A percentile compares a stretch with the other conserved stretches of the same genome.
phyloP scores from a whole-genome alignment of 305 asterid species.

The Fraxinus latifolia region DNA sequence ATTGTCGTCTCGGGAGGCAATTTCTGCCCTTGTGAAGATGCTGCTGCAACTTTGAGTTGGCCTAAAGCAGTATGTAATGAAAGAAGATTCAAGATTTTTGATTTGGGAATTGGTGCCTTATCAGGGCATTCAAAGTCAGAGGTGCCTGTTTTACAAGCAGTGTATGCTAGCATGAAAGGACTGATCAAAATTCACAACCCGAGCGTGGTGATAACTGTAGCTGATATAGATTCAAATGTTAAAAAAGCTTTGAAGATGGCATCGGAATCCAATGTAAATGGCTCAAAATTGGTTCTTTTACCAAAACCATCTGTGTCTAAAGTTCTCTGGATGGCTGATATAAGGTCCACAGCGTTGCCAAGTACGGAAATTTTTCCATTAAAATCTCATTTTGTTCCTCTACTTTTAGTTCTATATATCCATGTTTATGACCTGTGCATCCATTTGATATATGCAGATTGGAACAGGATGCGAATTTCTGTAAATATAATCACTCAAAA shows the following conservation, averaged over 20 bases:
- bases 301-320: constrained; percentile 59
- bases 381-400: background rate
- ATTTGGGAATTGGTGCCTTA: constrained; percentile 68
- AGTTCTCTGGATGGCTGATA: constrained; percentile 94
- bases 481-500: constrained; percentile 86
- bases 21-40: constrained; percentile 77
- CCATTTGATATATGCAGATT: constrained; percentile 45
- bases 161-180: constrained; percentile 88
- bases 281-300: constrained; percentile 50
- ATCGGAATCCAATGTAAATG: constrained; percentile 35
- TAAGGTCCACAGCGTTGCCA: constrained; percentile 76
- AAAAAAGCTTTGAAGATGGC: constrained; percentile 83
- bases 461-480: constrained; percentile 71
- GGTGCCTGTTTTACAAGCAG: constrained; percentile 70
- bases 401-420: background rate
- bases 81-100: constrained; percentile 84
- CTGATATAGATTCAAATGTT: constrained; percentile 54
- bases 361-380: constrained; percentile 35
- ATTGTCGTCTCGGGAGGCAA: constrained; percentile 73
- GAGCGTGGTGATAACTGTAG: constrained; percentile 58
- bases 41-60: constrained; percentile 68
- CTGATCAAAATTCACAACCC: constrained; percentile 81
- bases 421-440: background rate
- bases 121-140: constrained; percentile 66
- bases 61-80: constrained; percentile 70